phyloP scores from a whole-genome alignment of 768 basidiomycete species.

The Chalciporus piperatus region DNA sequence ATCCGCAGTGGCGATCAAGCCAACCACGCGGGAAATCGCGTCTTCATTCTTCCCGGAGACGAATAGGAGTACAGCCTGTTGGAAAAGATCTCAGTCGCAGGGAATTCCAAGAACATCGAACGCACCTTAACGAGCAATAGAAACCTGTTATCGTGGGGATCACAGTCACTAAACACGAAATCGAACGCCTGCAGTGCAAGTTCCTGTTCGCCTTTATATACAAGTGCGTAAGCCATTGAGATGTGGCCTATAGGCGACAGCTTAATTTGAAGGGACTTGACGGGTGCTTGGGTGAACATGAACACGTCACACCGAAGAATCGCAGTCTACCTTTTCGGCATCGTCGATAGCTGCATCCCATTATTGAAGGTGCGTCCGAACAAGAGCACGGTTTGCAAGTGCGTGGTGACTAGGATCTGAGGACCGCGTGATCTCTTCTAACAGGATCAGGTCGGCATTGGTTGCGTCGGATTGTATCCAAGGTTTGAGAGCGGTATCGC shows the following conservation, averaged over 20 bases:
- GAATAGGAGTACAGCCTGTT: neutral
- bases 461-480: neutral
- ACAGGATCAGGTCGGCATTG: conserved; percentile 1
- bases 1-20: neutral
- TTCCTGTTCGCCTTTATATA: neutral
- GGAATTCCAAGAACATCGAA: too few relatives aligned
- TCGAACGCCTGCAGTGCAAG: neutral
- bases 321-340: conserved; percentile 1
- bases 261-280: neutral
- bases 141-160: too few relatives aligned
- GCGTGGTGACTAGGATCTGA: neutral
- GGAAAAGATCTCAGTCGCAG: too few relatives aligned
- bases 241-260: neutral
- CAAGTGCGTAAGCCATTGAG: neutral
- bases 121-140: neutral
- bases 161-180: neutral
- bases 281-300: neutral
- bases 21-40: neutral
- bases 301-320: neutral
- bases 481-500: neutral
- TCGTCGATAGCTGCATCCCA: conserved; percentile 3
- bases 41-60: neutral
- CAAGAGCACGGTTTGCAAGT: conserved; percentile 1
- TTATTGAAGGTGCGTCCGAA: neutral
- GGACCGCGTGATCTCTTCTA: neutral